Base-by-base conservation (phyloP, 2,329 filamentous ascomycete genomes). In the Tetracladium maxilliforme region DNA sequence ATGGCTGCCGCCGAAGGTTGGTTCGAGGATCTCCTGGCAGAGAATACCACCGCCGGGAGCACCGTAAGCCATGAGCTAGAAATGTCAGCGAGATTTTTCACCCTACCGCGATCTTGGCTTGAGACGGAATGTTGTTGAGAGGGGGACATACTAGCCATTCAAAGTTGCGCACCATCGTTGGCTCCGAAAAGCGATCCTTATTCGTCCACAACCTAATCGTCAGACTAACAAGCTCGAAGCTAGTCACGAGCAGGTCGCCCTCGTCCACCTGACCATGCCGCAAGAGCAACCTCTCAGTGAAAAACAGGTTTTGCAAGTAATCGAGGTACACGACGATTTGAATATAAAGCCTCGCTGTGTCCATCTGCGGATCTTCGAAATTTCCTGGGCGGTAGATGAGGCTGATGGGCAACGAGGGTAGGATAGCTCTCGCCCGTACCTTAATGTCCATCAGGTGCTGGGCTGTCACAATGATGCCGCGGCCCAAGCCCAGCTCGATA, bases 401-500 rank as follows among this genome's bases (percentile, higher is more conserved):
- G n/a, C n/a, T n/a, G n/a, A n/a, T n/a, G n/a, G n/a, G n/a, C n/a
- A n/a, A n/a, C n/a, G n/a, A n/a, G n/a, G n/a, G n/a, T n/a, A n/a
- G n/a, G n/a, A n/a, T n/a, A n/a, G n/a, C n/a, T n/a, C n/a, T n/a
- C n/a, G n/a, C n/a, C n/a, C n/a, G n/a, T n/a, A n/a, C n/a, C n/a
- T n/a, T n/a, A n/a, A n/a, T n/a, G n/a, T n/a, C n/a, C n/a, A n/a
- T n/a, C n/a, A n/a, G n/a, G n/a, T n/a, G n/a, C n/a, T n/a, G n/a
- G n/a, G n/a, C n/a, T n/a, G n/a, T n/a, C n/a, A n/a, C n/a, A n/a
- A n/a, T n/a, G n/a, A n/a, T n/a, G n/a, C n/a, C n/a, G n/a, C n/a
- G n/a, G n/a, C 33, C 35, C 6, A 36, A 14, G 22, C 65, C 64
- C 13, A 72, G 49, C 32, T 71, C 63, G 5, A 74, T 49, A 5